Conservation (phyloP, 2,329 filamentous ascomycete species). For the Polytolypa hystricis region DNA sequence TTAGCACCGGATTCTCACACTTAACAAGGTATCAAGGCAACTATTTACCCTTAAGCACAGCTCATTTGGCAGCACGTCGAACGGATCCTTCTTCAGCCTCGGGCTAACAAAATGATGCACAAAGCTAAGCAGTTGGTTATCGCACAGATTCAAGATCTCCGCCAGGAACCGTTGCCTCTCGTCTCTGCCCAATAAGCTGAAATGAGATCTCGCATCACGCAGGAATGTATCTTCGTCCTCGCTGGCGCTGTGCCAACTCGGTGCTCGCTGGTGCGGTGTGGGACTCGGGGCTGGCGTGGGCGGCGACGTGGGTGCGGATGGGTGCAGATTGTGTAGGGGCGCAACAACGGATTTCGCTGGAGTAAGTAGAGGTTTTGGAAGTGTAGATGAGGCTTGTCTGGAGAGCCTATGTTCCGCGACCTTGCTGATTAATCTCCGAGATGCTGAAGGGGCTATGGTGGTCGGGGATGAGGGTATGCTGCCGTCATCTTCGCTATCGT, state of each 20-base stretch:
- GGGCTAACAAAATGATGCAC: slow-evolving; percentile 94
- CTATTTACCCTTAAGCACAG: slow-evolving; percentile 69
- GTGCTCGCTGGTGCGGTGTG: slow-evolving; percentile 50
- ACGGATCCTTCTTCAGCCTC: slow-evolving; percentile 89
- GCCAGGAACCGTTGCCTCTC: slow-evolving; percentile 74
- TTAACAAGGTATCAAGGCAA: slow-evolving; percentile 9
- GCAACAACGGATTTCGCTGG: slow-evolving; percentile 35
- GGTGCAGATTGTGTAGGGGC: slow-evolving; percentile 46
- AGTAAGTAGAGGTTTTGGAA: slow-evolving; percentile 35
- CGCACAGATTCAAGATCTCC: slow-evolving; percentile 85
- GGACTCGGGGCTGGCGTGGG: slow-evolving; percentile 58
- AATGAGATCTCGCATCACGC: slow-evolving; percentile 66
- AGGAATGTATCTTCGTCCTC: slow-evolving; percentile 76
- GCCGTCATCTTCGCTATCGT: slow-evolving; percentile 1
- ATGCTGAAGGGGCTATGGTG: slow-evolving; percentile 14
- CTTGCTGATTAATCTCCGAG: slow-evolving; percentile 21
- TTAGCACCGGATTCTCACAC: not conserved
- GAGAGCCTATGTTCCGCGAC: too few species aligned
- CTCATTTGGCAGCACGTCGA: slow-evolving; percentile 83
- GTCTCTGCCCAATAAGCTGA: slow-evolving; percentile 62
- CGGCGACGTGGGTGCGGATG: slow-evolving; percentile 54
- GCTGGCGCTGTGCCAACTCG: slow-evolving; percentile 34
- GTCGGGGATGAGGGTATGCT: not conserved
- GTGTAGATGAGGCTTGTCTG: slow-evolving; percentile 16
- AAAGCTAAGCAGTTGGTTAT: slow-evolving; percentile 88